Conservation (phyloP, 1,139 yeast species). For the Suhomyces kunorum region DNA sequence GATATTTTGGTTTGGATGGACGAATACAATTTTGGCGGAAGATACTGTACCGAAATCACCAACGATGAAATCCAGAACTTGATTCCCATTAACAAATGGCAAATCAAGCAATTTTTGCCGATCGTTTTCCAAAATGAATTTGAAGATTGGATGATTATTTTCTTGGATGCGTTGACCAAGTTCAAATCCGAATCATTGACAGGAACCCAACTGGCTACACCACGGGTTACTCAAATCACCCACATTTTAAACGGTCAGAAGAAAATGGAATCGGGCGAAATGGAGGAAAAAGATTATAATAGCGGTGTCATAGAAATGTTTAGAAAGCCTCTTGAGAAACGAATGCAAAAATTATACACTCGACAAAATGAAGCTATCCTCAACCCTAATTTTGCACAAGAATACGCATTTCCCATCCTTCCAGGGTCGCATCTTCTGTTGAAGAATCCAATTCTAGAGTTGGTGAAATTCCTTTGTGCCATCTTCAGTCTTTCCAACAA, state of each 20-base stretch:
- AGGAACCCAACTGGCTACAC: slow-evolving; percentile 48
- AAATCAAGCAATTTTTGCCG: slow-evolving; percentile 74
- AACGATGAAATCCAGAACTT: slow-evolving; percentile 58
- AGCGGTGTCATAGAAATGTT: slow-evolving; percentile 52
- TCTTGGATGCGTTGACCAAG: slow-evolving; percentile 68
- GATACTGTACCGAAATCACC: slow-evolving; percentile 63
- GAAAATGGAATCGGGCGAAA: slow-evolving; percentile 33
- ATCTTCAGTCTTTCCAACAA: slow-evolving; percentile 67
- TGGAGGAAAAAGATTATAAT: slow-evolving; percentile 32
- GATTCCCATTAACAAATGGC: slow-evolving; percentile 75
- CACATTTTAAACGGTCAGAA: slow-evolving; percentile 52
- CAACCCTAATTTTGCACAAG: slow-evolving; percentile 62
- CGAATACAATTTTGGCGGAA: slow-evolving; percentile 82
- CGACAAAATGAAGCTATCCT: slow-evolving; percentile 74
- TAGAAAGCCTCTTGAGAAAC: slow-evolving; percentile 62
- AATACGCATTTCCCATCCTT: slow-evolving; percentile 68
- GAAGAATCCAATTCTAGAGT: slow-evolving; percentile 74
- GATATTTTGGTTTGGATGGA: slow-evolving; percentile 95
- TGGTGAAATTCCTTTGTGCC: slow-evolving; percentile 75
- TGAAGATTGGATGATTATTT: slow-evolving; percentile 81
- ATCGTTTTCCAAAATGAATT: slow-evolving; percentile 75
- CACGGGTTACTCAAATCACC: slow-evolving; percentile 66
- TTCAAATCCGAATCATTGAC: slow-evolving; percentile 47
- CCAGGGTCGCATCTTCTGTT: slow-evolving; percentile 69
- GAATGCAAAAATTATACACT: slow-evolving; percentile 64